These are phyloP conservation scores for Amphicarpaea edgeworthii DNA, from an alignment of 306 rosid species.

Conservation along the genomic window DNA sequence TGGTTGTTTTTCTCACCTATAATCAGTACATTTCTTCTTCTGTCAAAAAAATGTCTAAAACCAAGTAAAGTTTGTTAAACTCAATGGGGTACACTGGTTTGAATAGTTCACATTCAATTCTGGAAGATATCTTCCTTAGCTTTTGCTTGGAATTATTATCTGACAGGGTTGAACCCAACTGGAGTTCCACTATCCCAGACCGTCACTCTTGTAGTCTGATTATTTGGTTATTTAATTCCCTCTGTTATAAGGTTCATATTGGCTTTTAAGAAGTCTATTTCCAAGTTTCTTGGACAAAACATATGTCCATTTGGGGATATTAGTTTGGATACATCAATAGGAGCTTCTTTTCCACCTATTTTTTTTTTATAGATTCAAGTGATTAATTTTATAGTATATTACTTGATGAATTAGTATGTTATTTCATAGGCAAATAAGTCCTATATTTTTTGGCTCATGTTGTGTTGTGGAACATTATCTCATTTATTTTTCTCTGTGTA, in stretches of 20 bases:
- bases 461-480: background rate
- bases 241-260: slow-evolving; percentile 3
- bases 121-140: background rate
- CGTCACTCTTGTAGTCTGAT: background rate
- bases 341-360: background rate
- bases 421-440: background rate
- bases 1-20: slow-evolving; percentile 3
- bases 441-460: background rate
- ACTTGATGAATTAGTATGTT: slow-evolving; percentile 16
- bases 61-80: background rate
- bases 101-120: slow-evolving; percentile 1
- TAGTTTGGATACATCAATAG: background rate
- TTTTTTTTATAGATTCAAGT: background rate
- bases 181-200: background rate
- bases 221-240: slow-evolving; percentile 17
- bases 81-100: slow-evolving; percentile 2
- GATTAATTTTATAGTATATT: background rate
- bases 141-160: slow-evolving; percentile 10
- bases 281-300: background rate
- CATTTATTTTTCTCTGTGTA: slow-evolving; percentile 17
- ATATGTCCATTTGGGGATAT: background rate
- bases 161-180: slow-evolving; percentile 19
- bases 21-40: background rate
- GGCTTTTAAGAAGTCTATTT: background rate
- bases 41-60: background rate